phyloP scores from a whole-genome alignment of 192 early-diverging fungal genomes.

The Umbelopsis ramanniana region DNA sequence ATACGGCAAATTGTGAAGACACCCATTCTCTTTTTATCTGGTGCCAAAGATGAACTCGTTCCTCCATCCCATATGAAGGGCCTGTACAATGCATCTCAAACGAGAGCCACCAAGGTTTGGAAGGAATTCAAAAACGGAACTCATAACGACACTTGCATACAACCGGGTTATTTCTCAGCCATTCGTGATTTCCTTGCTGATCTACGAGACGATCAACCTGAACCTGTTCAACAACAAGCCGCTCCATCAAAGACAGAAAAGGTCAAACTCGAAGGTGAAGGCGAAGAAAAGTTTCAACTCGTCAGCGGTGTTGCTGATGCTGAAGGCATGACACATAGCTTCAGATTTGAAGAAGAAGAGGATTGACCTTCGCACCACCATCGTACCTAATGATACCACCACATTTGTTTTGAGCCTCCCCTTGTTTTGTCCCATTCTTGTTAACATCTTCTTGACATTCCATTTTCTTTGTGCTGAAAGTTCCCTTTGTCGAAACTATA shows the following conservation, averaged over 20 bases:
- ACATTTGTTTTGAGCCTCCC: not conserved
- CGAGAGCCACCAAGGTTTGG: constrained; percentile 45
- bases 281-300: constrained; percentile 25
- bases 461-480: no score
- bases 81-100: constrained; percentile 66
- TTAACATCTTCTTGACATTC: not conserved
- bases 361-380: not conserved
- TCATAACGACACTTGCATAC: constrained; percentile 89
- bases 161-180: constrained; percentile 81
- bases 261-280: not conserved
- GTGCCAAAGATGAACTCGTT: constrained; percentile 82
- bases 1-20: constrained; percentile 68
- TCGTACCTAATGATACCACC: constrained; percentile 13
- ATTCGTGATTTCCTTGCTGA: constrained; percentile 60
- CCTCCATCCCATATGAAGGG: constrained; percentile 84
- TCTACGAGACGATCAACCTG: constrained; percentile 4
- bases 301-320: constrained; percentile 30
- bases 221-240: not conserved
- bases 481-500: no score
- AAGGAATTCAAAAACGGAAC: constrained; percentile 77
- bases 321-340: constrained; percentile 28
- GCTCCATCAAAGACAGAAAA: not conserved
- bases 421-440: not conserved
- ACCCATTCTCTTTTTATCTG: constrained; percentile 85
- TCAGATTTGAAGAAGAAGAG: constrained; percentile 30